Evolutionary conservation across 495 filamentous ascomycete species (phyloP).

Genomic region (Aspergillus incahuasiensis): DNA sequence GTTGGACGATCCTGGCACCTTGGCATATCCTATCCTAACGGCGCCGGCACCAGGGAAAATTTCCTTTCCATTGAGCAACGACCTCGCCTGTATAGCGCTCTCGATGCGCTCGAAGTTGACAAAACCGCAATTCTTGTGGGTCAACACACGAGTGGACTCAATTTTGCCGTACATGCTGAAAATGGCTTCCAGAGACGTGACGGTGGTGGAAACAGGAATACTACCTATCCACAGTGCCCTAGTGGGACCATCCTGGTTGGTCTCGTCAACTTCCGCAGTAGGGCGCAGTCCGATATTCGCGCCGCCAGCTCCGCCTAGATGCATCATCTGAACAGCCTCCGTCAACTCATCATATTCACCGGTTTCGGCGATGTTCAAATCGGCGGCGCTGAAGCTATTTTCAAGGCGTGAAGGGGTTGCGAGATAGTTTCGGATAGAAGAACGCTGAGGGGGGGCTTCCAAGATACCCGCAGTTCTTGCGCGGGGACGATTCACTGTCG

Average conservation of each 20-base stretch:
- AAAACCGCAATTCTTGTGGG: slow-evolving; percentile 98
- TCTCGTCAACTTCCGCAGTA: slow-evolving; percentile 56
- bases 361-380: slow-evolving; percentile 67
- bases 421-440: slow-evolving; percentile 71
- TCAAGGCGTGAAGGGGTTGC: slow-evolving; percentile 76
- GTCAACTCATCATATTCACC: slow-evolving; percentile 67
- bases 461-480: slow-evolving; percentile 87
- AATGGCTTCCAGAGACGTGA: slow-evolving; percentile 86
- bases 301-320: slow-evolving; percentile 60
- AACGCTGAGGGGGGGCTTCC: slow-evolving; percentile 71
- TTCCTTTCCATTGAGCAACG: slow-evolving; percentile 87
- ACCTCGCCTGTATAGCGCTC: slow-evolving; percentile 83
- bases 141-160: slow-evolving; percentile 86
- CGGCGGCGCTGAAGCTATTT: slow-evolving; percentile 74
- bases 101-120: slow-evolving; percentile 92
- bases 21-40: slow-evolving; percentile 93
- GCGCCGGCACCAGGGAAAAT: slow-evolving; percentile 97
- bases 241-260: slow-evolving; percentile 82
- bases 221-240: slow-evolving; percentile 95
- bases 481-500: slow-evolving; percentile 74
- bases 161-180: slow-evolving; percentile 89
- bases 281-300: slow-evolving; percentile 48
- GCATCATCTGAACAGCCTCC: slow-evolving; percentile 75
- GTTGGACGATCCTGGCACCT: slow-evolving; percentile 81
- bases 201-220: slow-evolving; percentile 95